A percentile compares a stretch with the other conserved stretches of the same genome.
These are phyloP conservation scores for Xylaria digitata DNA, from an alignment of 2,329 filamentous ascomycete species.

Conservation along the genomic window DNA sequence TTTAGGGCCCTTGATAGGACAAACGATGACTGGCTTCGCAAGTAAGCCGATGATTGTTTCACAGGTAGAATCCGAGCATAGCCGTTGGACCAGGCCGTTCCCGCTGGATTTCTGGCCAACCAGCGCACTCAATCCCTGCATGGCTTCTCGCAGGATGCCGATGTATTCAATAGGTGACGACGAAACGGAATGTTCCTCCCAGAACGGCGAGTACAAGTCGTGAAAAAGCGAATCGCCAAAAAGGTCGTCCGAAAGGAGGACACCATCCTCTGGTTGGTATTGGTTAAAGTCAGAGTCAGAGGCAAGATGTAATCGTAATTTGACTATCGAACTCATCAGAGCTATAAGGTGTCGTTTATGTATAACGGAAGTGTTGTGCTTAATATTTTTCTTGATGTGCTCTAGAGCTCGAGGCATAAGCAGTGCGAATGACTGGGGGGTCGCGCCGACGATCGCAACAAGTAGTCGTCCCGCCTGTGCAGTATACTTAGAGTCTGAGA, in stretches of 20 bases:
- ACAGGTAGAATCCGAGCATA: constrained; percentile 48
- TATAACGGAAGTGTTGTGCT: constrained; percentile 60
- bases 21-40: constrained; percentile 43
- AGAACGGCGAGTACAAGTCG: constrained; percentile 45
- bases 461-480: constrained; percentile 64
- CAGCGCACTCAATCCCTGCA: constrained; percentile 47
- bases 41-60: constrained; percentile 45
- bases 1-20: constrained; percentile 42
- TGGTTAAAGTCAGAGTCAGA: constrained; percentile 33
- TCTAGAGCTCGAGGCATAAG: constrained; percentile 60
- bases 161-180: constrained; percentile 40
- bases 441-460: constrained; percentile 62
- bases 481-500: constrained; percentile 64
- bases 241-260: constrained; percentile 44
- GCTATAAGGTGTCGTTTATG: constrained; percentile 65
- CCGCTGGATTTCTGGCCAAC: constrained; percentile 45
- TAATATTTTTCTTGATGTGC: constrained; percentile 61
- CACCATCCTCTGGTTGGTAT: not conserved
- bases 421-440: constrained; percentile 60
- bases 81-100: constrained; percentile 22
- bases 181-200: constrained; percentile 40
- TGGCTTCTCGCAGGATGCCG: constrained; percentile 43
- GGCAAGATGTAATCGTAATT: constrained; percentile 44
- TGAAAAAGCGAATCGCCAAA: constrained; percentile 49
- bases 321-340: constrained; percentile 62